A percentile compares a stretch with the other conserved stretches of the same genome.
Evolutionary conservation across 768 basidiomycete species (phyloP).

Genomic region (Bullera alba): DNA sequence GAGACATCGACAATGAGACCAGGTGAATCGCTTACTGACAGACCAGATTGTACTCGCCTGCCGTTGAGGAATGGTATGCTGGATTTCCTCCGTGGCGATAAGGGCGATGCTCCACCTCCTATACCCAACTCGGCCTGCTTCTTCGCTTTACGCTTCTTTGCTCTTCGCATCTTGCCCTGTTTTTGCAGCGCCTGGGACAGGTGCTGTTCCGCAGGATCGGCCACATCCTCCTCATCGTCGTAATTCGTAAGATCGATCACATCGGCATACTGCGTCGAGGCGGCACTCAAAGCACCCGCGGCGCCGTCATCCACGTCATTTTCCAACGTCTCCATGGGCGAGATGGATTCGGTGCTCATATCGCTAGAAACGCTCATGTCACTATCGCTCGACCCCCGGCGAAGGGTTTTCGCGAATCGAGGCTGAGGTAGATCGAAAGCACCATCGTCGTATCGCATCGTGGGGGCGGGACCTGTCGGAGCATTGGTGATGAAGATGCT

Average conservation of each 20-base stretch:
- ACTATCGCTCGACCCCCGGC: slow-evolving; percentile 31
- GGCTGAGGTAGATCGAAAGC: slow-evolving; percentile 38
- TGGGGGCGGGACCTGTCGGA: slow-evolving; percentile 1
- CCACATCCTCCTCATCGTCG: slow-evolving; percentile 62
- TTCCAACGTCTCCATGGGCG: slow-evolving; percentile 15
- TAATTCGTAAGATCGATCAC: slow-evolving; percentile 67
- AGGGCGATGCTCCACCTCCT: neutral
- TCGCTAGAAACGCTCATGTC: neutral
- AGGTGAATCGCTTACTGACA: too few species aligned
- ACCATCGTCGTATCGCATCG: neutral
- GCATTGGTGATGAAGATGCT: slow-evolving; percentile 66
- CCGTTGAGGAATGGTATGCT: neutral
- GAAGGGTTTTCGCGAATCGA: slow-evolving; percentile 25
- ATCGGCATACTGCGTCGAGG: slow-evolving; percentile 21
- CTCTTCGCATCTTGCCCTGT: slow-evolving; percentile 59
- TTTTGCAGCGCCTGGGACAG: slow-evolving; percentile 55
- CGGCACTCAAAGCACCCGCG: neutral
- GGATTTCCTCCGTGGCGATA: neutral
- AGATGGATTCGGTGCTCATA: neutral
- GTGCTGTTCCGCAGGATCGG: slow-evolving; percentile 54
- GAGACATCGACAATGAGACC: neutral
- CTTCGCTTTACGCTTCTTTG: slow-evolving; percentile 46
- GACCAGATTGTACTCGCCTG: too few species aligned
- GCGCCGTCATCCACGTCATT: neutral
- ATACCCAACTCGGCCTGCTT: neutral